Percentiles rank a stretch among this genome's conserved stretches.
These are phyloP conservation scores for Entoloma clypeatum DNA, from an alignment of 1,284 basidiomycete genomes.

Conservation along the genomic window DNA sequence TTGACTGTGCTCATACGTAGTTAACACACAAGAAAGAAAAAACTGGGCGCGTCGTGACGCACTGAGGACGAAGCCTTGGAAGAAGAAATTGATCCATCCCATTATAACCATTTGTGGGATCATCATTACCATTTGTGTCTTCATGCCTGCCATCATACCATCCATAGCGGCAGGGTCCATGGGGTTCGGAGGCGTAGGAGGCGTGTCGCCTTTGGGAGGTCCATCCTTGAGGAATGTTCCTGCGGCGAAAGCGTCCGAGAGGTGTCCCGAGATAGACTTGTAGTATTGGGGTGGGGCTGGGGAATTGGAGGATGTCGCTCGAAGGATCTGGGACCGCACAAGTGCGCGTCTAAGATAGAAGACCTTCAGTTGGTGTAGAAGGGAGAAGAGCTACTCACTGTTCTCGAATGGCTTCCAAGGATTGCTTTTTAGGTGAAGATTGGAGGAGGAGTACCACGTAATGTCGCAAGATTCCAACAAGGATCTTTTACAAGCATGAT, in stretches of 20 bases:
- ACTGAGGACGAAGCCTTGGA: constrained; percentile 97
- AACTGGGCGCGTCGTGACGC: constrained; percentile 35
- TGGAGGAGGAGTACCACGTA: constrained; percentile 90
- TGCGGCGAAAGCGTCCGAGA: constrained; percentile 66
- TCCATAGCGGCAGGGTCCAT: constrained; percentile 95
- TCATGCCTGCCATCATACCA: constrained; percentile 98
- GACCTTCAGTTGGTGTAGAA: constrained; percentile 6
- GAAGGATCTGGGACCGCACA: constrained; percentile 77
- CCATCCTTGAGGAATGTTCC: constrained; percentile 86
- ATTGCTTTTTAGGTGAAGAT: constrained; percentile 78
- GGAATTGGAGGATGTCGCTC: constrained; percentile 74
- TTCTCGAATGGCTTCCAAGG: constrained; percentile 81
- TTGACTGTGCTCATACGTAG: constrained; percentile 67
- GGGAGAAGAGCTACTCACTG: constrained; percentile 61
- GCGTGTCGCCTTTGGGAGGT: constrained; percentile 61
- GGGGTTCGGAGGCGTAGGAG: constrained; percentile 60
- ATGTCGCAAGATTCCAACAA: constrained; percentile 92
- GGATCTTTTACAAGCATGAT: constrained; percentile 52
- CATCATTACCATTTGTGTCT: constrained; percentile 99
- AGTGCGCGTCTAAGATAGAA: constrained; percentile 68
- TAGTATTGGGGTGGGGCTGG: constrained; percentile 77
- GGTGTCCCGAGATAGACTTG: constrained; percentile 68
- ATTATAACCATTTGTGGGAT: constrained; percentile 98
- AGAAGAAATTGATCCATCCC: constrained; percentile 99
- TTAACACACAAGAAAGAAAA: neutral